Percentiles rank a stretch among this genome's conserved stretches.
Conservation (phyloP, 1,284 basidiomycete species). For the Puccinia horiana region DNA sequence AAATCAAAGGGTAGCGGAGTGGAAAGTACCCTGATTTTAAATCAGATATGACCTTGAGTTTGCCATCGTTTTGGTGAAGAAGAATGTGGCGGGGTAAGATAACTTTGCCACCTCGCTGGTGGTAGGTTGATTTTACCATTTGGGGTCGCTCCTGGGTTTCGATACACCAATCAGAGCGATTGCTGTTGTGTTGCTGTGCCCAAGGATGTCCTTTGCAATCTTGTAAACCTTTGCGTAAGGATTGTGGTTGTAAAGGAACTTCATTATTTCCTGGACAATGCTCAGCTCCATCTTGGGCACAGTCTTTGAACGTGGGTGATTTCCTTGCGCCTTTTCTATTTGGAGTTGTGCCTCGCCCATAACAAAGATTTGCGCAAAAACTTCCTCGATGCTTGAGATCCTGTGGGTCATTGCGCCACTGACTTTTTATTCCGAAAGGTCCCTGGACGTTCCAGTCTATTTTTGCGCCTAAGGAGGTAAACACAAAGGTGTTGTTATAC, state of each 20-base stretch:
- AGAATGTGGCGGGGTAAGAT: constrained; percentile 3
- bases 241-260: constrained; percentile 19
- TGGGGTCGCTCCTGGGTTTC: not conserved
- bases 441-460: not conserved
- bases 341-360: not conserved
- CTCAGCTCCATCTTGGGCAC: not conserved
- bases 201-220: not conserved
- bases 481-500: constrained; percentile 14
- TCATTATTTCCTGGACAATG: not conserved
- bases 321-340: not conserved
- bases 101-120: no score
- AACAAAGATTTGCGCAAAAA: constrained; percentile 15
- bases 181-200: no score
- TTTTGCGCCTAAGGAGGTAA: not conserved
- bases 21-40: constrained; percentile 2
- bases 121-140: not conserved
- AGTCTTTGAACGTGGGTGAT: not conserved
- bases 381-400: not conserved
- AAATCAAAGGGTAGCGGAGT: constrained; percentile 1
- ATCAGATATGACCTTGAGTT: no score
- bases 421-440: not conserved
- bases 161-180: not conserved
- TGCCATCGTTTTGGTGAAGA: not conserved
- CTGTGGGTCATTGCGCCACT: not conserved
- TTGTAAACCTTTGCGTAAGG: not conserved